These are phyloP conservation scores for Chrysochromulina tobinii DNA, from an alignment of 78 protist genomes.

Conservation along the genomic window DNA sequence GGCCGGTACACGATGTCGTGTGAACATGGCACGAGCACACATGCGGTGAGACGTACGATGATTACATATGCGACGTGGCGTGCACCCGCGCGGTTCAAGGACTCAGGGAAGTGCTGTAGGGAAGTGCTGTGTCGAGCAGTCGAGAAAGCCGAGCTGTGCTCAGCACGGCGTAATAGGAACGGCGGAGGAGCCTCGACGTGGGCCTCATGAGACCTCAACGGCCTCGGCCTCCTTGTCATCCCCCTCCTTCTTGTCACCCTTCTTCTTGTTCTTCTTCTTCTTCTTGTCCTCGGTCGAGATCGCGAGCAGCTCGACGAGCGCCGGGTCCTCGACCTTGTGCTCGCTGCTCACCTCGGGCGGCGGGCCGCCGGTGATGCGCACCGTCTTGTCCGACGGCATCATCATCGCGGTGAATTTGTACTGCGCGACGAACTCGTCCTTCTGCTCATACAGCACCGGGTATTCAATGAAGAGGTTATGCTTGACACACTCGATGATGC, in stretches of 20 bases:
- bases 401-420: conserved; percentile 84
- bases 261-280: conserved; percentile 27
- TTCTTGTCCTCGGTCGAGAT: neutral
- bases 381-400: conserved; percentile 23
- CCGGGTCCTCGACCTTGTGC: neutral
- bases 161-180: too few relatives aligned
- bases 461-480: conserved; percentile 83
- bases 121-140: too few relatives aligned
- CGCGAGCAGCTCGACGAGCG: neutral
- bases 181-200: too few relatives aligned
- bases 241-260: neutral
- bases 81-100: too few relatives aligned
- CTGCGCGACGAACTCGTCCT: conserved; percentile 80
- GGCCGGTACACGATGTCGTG: too few relatives aligned
- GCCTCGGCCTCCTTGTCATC: too few relatives aligned
- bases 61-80: too few relatives aligned
- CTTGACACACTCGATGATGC: conserved; percentile 82
- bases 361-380: conserved; percentile 10
- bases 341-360: neutral
- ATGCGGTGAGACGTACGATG: too few relatives aligned
- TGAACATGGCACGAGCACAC: too few relatives aligned
- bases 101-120: too few relatives aligned
- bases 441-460: conserved; percentile 86
- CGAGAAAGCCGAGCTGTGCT: too few relatives aligned
- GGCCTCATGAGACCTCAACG: too few relatives aligned